Evolutionary conservation across 192 early-diverging fungal species (phyloP).

Genomic region (Geranomyces variabilis): DNA sequence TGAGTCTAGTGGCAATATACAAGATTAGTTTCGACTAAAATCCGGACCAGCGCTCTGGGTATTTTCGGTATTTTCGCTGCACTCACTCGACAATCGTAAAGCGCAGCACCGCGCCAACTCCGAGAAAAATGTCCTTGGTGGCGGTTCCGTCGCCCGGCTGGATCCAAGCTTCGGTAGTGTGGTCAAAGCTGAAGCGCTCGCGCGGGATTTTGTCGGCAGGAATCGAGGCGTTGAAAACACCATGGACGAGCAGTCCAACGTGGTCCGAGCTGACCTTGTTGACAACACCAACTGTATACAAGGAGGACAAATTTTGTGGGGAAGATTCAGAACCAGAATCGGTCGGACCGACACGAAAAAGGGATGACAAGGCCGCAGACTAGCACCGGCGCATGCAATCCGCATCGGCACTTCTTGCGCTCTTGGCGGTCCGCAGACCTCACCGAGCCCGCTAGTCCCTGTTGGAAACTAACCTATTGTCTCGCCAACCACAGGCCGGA

Average conservation of each 20-base stretch:
- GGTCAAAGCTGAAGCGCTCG: slow-evolving; percentile 72
- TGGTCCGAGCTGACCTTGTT: slow-evolving; percentile 94
- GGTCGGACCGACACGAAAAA: background rate
- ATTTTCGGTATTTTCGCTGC: no score
- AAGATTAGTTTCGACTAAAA: background rate
- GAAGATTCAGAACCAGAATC: background rate
- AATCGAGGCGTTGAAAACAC: slow-evolving; percentile 95
- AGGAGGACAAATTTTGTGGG: background rate
- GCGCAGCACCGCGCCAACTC: slow-evolving; percentile 16
- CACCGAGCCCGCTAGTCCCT: no score
- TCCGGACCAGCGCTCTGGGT: background rate
- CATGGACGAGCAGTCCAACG: slow-evolving; percentile 89
- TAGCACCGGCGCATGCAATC: background rate
- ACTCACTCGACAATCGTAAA: slow-evolving; percentile 32
- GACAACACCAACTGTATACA: slow-evolving; percentile 69
- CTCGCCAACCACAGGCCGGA: slow-evolving; percentile 73
- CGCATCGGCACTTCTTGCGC: background rate
- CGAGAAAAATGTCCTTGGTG: background rate
- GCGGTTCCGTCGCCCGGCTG: background rate
- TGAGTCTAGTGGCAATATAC: slow-evolving; percentile 56
- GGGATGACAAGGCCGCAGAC: slow-evolving; percentile 16
- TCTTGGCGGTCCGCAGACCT: no score
- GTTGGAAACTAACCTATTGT: slow-evolving; percentile 52
- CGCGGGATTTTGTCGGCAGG: slow-evolving; percentile 78
- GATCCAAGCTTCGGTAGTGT: slow-evolving; percentile 20